A percentile compares a stretch with the other conserved stretches of the same genome.
Evolutionary conservation across 2,329 filamentous ascomycete genomes (phyloP).

Genomic region (Sordariomycetes sp.): DNA sequence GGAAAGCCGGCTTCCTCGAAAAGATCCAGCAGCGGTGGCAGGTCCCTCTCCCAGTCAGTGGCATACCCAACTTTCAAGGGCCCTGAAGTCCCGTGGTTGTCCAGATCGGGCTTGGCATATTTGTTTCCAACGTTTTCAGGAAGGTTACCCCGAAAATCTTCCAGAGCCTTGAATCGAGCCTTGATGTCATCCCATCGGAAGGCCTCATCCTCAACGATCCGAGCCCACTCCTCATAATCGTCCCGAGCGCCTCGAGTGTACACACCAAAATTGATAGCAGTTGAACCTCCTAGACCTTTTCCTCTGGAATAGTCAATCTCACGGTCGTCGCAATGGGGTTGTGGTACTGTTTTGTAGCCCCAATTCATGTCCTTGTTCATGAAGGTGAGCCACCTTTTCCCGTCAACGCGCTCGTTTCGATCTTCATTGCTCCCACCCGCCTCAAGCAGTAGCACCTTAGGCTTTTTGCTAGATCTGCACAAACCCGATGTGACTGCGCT

Average conservation of each 20-base stretch:
- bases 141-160: constrained; percentile 38
- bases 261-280: constrained; percentile 44
- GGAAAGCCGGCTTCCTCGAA: constrained; percentile 38
- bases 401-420: constrained; percentile 34
- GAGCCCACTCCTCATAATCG: constrained; percentile 55
- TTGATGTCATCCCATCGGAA: constrained; percentile 47
- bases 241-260: constrained; percentile 45
- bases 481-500: constrained; percentile 44
- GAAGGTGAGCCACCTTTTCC: constrained; percentile 46
- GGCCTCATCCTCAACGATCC: constrained; percentile 40
- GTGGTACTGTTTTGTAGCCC: constrained; percentile 39
- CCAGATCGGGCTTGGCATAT: constrained; percentile 33
- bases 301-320: constrained; percentile 40
- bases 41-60: constrained; percentile 36
- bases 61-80: constrained; percentile 38
- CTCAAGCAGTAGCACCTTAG: constrained; percentile 50
- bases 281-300: constrained; percentile 39
- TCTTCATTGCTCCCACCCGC: constrained; percentile 44
- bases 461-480: constrained; percentile 32
- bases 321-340: constrained; percentile 30
- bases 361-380: constrained; percentile 39
- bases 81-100: constrained; percentile 39
- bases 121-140: constrained; percentile 26
- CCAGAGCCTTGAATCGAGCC: constrained; percentile 39
- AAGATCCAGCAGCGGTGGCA: constrained; percentile 32